phyloP scores from a whole-genome alignment of 2,329 filamentous ascomycete genomes.

The Fusarium lyarnte region DNA sequence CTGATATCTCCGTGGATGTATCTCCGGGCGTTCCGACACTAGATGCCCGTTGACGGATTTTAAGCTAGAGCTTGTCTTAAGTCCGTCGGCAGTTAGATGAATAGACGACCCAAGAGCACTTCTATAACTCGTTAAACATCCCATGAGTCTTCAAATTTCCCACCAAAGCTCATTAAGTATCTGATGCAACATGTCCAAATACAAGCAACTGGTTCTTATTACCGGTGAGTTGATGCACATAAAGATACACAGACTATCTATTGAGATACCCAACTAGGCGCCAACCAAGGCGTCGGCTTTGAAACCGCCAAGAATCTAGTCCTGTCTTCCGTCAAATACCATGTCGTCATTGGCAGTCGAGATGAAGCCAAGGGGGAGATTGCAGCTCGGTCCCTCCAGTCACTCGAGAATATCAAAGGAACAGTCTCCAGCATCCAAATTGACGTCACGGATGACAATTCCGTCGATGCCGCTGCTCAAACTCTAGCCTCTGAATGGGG shows the following conservation, averaged over 20 bases:
- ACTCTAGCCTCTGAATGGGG: constrained; percentile 5
- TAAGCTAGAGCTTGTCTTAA: not conserved
- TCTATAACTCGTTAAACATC: not conserved
- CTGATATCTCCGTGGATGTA: not conserved
- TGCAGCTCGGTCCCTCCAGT: not conserved
- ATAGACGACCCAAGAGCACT: no score
- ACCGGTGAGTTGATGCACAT: constrained; percentile 3
- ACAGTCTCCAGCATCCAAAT: constrained; percentile 9
- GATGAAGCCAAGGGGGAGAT: constrained; percentile 6
- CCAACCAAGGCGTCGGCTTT: constrained; percentile 21
- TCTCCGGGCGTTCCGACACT: not conserved
- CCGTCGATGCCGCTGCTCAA: constrained; percentile 1
- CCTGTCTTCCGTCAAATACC: constrained; percentile 2
- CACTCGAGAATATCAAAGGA: not conserved
- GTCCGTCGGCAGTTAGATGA: not conserved
- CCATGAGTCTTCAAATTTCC: fast-evolving
- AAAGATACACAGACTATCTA: no score
- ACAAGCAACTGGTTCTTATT: constrained; percentile 10
- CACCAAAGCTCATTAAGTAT: fast-evolving
- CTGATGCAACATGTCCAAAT: not conserved
- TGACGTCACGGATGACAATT: not conserved
- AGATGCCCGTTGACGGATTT: not conserved
- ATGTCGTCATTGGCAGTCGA: constrained; percentile 17
- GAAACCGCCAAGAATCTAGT: constrained; percentile 19
- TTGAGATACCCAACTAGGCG: constrained; percentile 7